A percentile compares a stretch with the other conserved stretches of the same genome.
Evolutionary conservation across 148 eudicot genomes (phyloP).

Genomic region (Euryodendron excelsum): DNA sequence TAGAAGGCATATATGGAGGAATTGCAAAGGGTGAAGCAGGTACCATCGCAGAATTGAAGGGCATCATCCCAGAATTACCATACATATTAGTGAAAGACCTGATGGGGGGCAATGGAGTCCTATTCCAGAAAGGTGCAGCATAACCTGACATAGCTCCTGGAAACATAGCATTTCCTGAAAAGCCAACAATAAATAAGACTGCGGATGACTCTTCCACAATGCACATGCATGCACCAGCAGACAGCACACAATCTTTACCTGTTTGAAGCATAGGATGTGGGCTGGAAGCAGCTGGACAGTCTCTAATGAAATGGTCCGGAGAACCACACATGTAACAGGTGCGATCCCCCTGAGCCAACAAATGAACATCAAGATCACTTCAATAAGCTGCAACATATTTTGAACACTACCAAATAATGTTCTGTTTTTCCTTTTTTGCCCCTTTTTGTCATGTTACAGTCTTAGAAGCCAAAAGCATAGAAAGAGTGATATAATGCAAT

Average conservation of each 20-base stretch:
- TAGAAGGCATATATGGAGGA: slow-evolving; percentile 45
- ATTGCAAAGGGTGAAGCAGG: slow-evolving; percentile 39
- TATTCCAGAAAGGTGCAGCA: slow-evolving; percentile 57
- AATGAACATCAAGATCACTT: background rate
- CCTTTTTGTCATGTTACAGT: background rate
- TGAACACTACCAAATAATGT: background rate
- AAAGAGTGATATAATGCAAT: background rate
- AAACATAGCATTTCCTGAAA: slow-evolving; percentile 38
- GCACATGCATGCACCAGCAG: background rate
- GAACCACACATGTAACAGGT: slow-evolving; percentile 68
- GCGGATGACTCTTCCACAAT: background rate
- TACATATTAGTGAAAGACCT: slow-evolving; percentile 48
- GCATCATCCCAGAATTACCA: slow-evolving; percentile 54
- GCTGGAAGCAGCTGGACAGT: slow-evolving; percentile 52
- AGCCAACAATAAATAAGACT: slow-evolving; percentile 9
- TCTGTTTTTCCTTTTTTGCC: background rate
- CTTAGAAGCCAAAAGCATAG: background rate
- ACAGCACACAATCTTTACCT: slow-evolving; percentile 24
- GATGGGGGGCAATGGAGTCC: slow-evolving; percentile 29
- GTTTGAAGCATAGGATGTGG: slow-evolving; percentile 31
- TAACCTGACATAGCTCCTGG: slow-evolving; percentile 45
- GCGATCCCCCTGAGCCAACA: slow-evolving; percentile 45
- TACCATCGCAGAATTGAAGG: slow-evolving; percentile 44
- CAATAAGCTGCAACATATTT: background rate
- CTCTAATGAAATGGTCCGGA: slow-evolving; percentile 70